These are phyloP conservation scores for Orobanche coerulescens DNA, from an alignment of 257 asterid species.

Conservation along the genomic window DNA sequence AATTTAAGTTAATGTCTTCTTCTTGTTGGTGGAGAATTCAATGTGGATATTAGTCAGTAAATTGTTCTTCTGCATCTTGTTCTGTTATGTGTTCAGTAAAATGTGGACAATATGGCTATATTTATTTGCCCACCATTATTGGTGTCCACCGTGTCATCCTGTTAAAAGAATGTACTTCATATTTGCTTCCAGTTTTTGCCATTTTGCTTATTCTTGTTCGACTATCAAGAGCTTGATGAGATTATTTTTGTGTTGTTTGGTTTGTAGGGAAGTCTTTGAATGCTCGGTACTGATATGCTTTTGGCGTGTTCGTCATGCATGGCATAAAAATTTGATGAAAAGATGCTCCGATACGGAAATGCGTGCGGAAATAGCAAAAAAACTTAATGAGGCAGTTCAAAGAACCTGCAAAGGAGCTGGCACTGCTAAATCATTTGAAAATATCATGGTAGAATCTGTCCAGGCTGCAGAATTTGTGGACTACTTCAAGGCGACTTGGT, in stretches of 20 bases:
- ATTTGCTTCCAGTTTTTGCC: background rate
- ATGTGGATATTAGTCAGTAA: background rate
- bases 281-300: constrained; percentile 83
- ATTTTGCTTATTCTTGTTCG: background rate
- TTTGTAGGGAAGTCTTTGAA: constrained; percentile 68
- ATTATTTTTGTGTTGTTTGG: constrained; percentile 11
- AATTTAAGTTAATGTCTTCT: too few species aligned
- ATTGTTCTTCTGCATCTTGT: constrained; percentile 10
- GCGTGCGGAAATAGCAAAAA: constrained; percentile 45
- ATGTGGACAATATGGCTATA: background rate
- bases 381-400: constrained; percentile 49
- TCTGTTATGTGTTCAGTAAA: background rate
- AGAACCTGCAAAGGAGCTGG: constrained; percentile 50
- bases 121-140: constrained; percentile 3
- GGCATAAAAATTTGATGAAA: constrained; percentile 73
- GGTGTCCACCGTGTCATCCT: background rate
- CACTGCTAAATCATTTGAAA: constrained; percentile 39
- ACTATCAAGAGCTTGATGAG: constrained; percentile 21
- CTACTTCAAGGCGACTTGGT: constrained; percentile 86
- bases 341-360: constrained; percentile 52
- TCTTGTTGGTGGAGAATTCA: background rate
- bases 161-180: background rate
- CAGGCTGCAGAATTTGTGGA: constrained; percentile 69
- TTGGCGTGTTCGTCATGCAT: constrained; percentile 94
- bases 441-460: constrained; percentile 41